Base-by-base conservation (phyloP, 2,329 filamentous ascomycete genomes). In the Fusarium nematophilum region DNA sequence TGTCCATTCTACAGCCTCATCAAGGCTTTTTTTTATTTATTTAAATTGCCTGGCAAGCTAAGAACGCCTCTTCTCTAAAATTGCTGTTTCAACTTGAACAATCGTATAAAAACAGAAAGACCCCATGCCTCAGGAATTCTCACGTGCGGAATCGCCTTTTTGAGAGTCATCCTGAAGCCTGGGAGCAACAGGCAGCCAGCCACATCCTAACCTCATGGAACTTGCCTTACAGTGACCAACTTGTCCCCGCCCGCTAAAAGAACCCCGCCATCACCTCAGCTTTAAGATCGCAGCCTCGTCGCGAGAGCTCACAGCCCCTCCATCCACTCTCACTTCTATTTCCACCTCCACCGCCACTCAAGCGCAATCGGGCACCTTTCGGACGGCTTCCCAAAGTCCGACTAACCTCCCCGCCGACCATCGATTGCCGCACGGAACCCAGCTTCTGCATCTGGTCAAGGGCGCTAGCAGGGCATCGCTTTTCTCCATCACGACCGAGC, bases 301-400 rank as follows among this genome's bases (percentile, higher is more conserved):
- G 65, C 63, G 59, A 63, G 54, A 68, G 65, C 55, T 65, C 60
- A 59, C 45, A 63, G 68, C 65, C 65, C 65, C 65, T 68, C 65
- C 65, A 67, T 65, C 65, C 55, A 45, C 50, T 55, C 58, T 10
- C 9, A 55, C 42, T 25, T 36, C 52, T n/a, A 53, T 44, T 49
- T 34, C 26, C 55, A 23, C 34, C 25, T 42, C 42, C 34, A 42
- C 30, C 39, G 42, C 43, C 42, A 37, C 31, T 59, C 49, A 30
- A 57, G 52, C 54, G 42, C 45, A 40, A 44, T 38, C 17, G 43
- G 46, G 53, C 36, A 48, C 23, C 15, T 46, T 10, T 23, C 15
- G 18, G 23, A 37, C 43, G 38, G 29, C 25, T 33, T 17, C 25
- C 15, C 17, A 17, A 23, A 31, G 40, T 8, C n/a, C 17, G 31